Evolutionary conservation across 108 stramenopile genomes (phyloP).

Genomic region (Skeletonema marinoi): DNA sequence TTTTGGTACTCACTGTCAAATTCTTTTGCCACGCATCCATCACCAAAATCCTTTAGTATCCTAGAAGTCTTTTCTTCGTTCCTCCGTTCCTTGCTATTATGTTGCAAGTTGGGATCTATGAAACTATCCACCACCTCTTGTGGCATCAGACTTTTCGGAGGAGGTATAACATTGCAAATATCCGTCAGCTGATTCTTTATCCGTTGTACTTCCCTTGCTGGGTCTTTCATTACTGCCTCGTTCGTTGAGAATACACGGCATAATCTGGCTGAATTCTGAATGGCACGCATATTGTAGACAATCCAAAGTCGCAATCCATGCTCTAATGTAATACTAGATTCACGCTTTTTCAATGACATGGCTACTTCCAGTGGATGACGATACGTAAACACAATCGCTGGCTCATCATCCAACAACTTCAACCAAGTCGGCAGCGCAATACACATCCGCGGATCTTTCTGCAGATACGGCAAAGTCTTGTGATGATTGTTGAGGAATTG

Average conservation of each 20-base stretch:
- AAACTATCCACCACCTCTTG: slow-evolving; percentile 77
- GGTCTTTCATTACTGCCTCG: slow-evolving; percentile 72
- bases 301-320: slow-evolving; percentile 87
- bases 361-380: slow-evolving; percentile 94
- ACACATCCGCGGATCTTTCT: slow-evolving; percentile 94
- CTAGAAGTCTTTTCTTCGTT: slow-evolving; percentile 6
- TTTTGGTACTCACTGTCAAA: slow-evolving; percentile 55
- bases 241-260: slow-evolving; percentile 82
- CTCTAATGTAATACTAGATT: slow-evolving; percentile 58
- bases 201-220: slow-evolving; percentile 71
- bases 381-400: slow-evolving; percentile 90
- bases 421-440: slow-evolving; percentile 89
- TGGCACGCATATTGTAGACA: slow-evolving; percentile 84
- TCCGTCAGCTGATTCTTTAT: slow-evolving; percentile 73
- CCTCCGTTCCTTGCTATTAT: slow-evolving; percentile 60
- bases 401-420: slow-evolving; percentile 71
- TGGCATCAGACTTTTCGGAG: slow-evolving; percentile 51
- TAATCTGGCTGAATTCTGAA: slow-evolving; percentile 72
- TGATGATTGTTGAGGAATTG: slow-evolving; percentile 66
- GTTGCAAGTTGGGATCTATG: slow-evolving; percentile 81
- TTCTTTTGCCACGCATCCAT: slow-evolving; percentile 60
- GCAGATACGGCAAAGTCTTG: slow-evolving; percentile 75
- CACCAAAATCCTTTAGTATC: slow-evolving; percentile 51
- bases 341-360: slow-evolving; percentile 81
- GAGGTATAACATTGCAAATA: slow-evolving; percentile 71